phyloP scores from a whole-genome alignment of 148 eudicot genomes.

The Polygonum maritimum region DNA sequence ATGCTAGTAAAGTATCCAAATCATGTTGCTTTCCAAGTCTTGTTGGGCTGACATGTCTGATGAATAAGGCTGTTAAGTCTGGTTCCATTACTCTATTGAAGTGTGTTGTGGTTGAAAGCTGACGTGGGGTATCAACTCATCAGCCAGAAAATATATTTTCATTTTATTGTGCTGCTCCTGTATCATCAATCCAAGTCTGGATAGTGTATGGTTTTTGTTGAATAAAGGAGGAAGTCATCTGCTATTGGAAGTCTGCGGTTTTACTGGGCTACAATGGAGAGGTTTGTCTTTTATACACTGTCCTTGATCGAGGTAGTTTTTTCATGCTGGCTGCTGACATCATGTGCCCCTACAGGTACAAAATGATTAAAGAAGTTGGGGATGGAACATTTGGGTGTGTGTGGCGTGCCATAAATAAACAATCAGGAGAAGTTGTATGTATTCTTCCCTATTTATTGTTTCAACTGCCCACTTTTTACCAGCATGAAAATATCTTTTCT shows the following conservation, averaged over 20 bases:
- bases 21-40: conserved; percentile 20
- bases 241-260: conserved; percentile 17
- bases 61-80: conserved; percentile 40
- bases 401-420: conserved; percentile 84
- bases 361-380: conserved; percentile 77
- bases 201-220: conserved; percentile 13
- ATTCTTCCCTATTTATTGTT: neutral
- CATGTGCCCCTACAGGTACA: conserved; percentile 37
- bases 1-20: conserved; percentile 20
- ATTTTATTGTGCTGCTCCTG: conserved; percentile 24
- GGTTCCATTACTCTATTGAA: conserved; percentile 15
- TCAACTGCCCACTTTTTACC: neutral
- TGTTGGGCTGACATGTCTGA: conserved; percentile 19
- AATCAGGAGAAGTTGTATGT: conserved; percentile 82
- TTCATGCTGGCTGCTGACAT: neutral
- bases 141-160: conserved; percentile 24
- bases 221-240: conserved; percentile 30
- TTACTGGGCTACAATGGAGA: conserved; percentile 47
- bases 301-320: neutral
- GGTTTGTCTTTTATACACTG: conserved; percentile 31
- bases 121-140: conserved; percentile 30
- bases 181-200: conserved; percentile 20
- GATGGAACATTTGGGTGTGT: conserved; percentile 91
- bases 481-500: neutral
- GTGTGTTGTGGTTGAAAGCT: conserved; percentile 19